Conservation (phyloP, 2,329 filamentous ascomycete genomes). For the Leptographium galeiforme region DNA sequence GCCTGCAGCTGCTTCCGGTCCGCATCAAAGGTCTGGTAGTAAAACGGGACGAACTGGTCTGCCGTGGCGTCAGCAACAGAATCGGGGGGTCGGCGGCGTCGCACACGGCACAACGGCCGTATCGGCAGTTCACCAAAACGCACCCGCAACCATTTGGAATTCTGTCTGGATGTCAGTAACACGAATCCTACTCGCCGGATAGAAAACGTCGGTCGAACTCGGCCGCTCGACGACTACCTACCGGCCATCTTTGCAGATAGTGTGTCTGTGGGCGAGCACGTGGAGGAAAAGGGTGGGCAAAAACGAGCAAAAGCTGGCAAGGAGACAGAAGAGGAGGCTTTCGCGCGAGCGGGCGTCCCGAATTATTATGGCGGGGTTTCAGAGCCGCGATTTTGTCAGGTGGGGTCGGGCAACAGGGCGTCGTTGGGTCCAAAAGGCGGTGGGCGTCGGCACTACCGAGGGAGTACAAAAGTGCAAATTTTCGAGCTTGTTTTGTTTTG, state of each 20-base stretch:
- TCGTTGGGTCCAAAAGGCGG: too few relatives aligned
- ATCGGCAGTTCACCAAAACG: not conserved
- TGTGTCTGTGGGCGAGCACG: too few relatives aligned
- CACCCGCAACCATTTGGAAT: constrained; percentile 9
- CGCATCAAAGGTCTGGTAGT: constrained; percentile 77
- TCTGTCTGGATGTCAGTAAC: not conserved
- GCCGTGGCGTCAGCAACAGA: constrained; percentile 6
- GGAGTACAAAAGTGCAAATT: too few relatives aligned
- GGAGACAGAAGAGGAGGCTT: not conserved
- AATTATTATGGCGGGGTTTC: not conserved
- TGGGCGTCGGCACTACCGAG: too few relatives aligned
- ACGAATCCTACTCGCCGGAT: not conserved
- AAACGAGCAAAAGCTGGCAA: not conserved
- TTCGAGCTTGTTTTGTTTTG: too few relatives aligned
- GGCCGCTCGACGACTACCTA: too few relatives aligned
- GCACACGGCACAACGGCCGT: too few relatives aligned
- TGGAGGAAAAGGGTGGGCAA: not conserved
- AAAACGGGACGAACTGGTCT: constrained; percentile 84
- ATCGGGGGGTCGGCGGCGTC: not conserved
- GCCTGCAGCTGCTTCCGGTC: constrained; percentile 49
- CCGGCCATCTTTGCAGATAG: not conserved
- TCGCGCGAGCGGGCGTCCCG: too few relatives aligned
- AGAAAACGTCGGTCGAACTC: too few relatives aligned
- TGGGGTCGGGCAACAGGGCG: not conserved
- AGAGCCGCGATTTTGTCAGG: not conserved